Evolutionary conservation across 257 asterid genomes (phyloP), one percentile per base, ranked within the genome.

Genomic region (Vinca minor): DNA sequence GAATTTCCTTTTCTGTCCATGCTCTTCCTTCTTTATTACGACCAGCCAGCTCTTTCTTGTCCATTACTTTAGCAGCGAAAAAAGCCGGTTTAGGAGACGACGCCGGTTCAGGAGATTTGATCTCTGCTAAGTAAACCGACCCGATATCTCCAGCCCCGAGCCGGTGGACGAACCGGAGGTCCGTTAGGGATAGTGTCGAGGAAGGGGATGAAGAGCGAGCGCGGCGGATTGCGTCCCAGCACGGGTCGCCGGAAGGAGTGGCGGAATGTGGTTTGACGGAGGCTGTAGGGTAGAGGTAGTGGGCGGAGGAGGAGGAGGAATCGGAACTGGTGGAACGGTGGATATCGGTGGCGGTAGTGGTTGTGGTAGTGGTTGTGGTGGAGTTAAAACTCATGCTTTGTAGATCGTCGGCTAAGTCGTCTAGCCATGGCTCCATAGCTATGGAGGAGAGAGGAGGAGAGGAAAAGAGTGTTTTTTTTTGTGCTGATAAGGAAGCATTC

Each of bases 121-220:
- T 84, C 65, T 89, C 88, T n/a, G 96, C 91, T 6, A 93, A 67
- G 80, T 82, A 93, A 54, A 93, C 98, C 1, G 95, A 83, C 61
- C 98, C 96, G 70, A 93, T 93, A 63, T 93, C 98, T 12, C 98
- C 98, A 69, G 97, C 67, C 46, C 98, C 98, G 35, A 93, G 83
- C 29, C 96, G 94, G 71, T 79, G 87, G 77, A 93, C 83, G 81
- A 93, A 90, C 28, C 95, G 93, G 77, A 93, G 85, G 78, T 89
- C 96, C 68, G 92, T 12, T 64, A 89, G 79, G 65, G 91, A 70
- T 66, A 86, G 71, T 0, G 82, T 32, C 42, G 84, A 74, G 55
- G 81, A 48, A 47, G 75, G 42, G 2, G 80, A 71, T 12, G 71
- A n/a, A 21, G 72, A 68, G 20, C 63, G 34, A 48, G 62, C 59